Base-by-base conservation (phyloP, 768 basidiomycete species). In the Collybiopsis luxurians region DNA sequence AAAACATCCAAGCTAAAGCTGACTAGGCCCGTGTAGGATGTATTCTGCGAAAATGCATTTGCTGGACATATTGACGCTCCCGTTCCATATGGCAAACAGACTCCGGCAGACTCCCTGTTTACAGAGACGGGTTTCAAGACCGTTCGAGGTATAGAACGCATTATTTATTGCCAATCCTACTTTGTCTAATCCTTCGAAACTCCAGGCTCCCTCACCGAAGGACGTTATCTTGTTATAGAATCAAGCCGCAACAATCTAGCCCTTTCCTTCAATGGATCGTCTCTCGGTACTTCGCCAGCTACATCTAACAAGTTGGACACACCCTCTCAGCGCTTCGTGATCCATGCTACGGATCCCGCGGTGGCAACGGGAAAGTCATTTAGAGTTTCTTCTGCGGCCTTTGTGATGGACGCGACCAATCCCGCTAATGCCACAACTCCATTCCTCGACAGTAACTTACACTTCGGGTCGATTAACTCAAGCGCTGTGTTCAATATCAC, bases 41-140 rank as follows among this genome's bases (percentile, higher is more conserved):
- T 26, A 50, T 15, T 50, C 21, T 36, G 51, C 23, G 28, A 39
- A 53, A 7, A 17, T 6, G 19, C 28, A 30, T 53, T 53, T 30
- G 21, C 12, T 7, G 51, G 39, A 11, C 13, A 11, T 15, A 28
- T 49, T 15, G 23, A 39, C 13, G 23, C 51, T 53, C 31, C 51
- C 27, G 23, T 53, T 53, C 51, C 51, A 5, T 39, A 53, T 21
- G 51, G 51, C 5, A 19, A 53, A 11, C 30, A 53, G 26, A 53
- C 51, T n/a, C 31, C 6, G 28, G 51, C 28, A 23, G 23, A 19
- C 13, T 36, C 51, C 6, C 26, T 53, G 10, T 53, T 53, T 31
- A 53, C 51, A 9, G 51, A 53, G 26, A 34, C 12, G 5, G 51
- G 51, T 5, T 53, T 53, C 51, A 49, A 30, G 47, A 51, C 28